Evolutionary conservation across 805 yeast genomes (phyloP).

Genomic region (Torulaspora gathmanii): DNA sequence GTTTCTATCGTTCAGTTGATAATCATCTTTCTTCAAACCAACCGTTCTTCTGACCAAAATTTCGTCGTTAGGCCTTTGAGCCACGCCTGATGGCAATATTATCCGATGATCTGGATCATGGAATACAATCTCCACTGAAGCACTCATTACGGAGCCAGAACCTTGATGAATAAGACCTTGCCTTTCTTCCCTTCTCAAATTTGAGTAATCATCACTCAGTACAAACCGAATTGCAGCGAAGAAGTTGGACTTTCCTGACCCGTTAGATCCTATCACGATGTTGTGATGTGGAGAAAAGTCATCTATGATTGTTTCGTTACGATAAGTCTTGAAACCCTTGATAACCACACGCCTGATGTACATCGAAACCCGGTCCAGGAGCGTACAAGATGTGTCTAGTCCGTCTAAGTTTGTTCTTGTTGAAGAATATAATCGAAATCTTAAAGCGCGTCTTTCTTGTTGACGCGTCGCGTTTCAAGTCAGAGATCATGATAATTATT

Average conservation of each 20-base stretch:
- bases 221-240: slow-evolving; percentile 94
- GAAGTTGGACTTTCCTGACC: slow-evolving; percentile 95
- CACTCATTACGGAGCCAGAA: slow-evolving; percentile 83
- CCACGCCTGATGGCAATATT: slow-evolving; percentile 46
- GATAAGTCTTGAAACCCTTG: slow-evolving; percentile 92
- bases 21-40: slow-evolving; percentile 90
- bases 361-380: slow-evolving; percentile 23
- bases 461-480: slow-evolving; percentile 3
- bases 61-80: slow-evolving; percentile 48
- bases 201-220: slow-evolving; percentile 80
- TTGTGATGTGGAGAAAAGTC: slow-evolving; percentile 75
- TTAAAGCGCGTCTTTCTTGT: neutral
- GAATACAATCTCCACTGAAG: slow-evolving; percentile 84
- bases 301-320: slow-evolving; percentile 73
- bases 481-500: neutral
- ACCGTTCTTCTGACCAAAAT: slow-evolving; percentile 80
- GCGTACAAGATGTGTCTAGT: neutral
- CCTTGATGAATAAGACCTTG: slow-evolving; percentile 88
- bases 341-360: slow-evolving; percentile 55
- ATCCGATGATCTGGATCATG: slow-evolving; percentile 76
- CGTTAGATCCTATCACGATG: slow-evolving; percentile 87
- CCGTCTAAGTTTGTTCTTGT: neutral
- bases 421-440: neutral
- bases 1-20: slow-evolving; percentile 72
- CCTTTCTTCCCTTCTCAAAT: slow-evolving; percentile 78